Evolutionary conservation across 495 filamentous ascomycete genomes (phyloP).

Genomic region (Melanomma pulvis-pyrius): DNA sequence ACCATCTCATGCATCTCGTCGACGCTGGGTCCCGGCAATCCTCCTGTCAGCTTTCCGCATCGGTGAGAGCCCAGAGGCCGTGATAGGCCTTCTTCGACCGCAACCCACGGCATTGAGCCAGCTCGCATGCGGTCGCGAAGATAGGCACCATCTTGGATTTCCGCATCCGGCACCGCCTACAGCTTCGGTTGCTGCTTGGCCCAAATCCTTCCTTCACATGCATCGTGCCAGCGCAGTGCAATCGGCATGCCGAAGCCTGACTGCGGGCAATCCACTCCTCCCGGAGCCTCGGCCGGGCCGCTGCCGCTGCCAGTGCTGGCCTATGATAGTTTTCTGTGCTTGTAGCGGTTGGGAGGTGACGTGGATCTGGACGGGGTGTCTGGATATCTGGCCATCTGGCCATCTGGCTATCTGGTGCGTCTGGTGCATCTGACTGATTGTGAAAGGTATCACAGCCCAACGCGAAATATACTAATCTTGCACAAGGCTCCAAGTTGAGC

Average conservation of each 20-base stretch:
- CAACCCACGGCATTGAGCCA: too few species aligned
- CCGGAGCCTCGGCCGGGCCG: not conserved
- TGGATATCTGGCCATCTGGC: too few species aligned
- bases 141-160: not conserved
- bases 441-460: too few species aligned
- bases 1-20: not conserved
- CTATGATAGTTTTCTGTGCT: not conserved
- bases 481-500: not conserved
- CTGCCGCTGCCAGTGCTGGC: not conserved
- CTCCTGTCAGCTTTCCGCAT: not conserved
- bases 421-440: not conserved
- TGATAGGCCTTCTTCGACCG: too few species aligned
- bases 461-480: too few species aligned
- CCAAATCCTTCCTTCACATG: not conserved
- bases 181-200: not conserved
- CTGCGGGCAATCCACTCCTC: not conserved
- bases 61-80: not conserved
- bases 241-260: not conserved
- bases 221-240: not conserved
- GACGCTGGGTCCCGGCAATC: not conserved
- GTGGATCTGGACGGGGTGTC: too few species aligned
- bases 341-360: not conserved
- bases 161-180: slow-evolving; percentile 3
- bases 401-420: not conserved
- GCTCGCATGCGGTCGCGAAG: too few species aligned